Evolutionary conservation across 768 basidiomycete species (phyloP).

Genomic region (Podaxis sp.): DNA sequence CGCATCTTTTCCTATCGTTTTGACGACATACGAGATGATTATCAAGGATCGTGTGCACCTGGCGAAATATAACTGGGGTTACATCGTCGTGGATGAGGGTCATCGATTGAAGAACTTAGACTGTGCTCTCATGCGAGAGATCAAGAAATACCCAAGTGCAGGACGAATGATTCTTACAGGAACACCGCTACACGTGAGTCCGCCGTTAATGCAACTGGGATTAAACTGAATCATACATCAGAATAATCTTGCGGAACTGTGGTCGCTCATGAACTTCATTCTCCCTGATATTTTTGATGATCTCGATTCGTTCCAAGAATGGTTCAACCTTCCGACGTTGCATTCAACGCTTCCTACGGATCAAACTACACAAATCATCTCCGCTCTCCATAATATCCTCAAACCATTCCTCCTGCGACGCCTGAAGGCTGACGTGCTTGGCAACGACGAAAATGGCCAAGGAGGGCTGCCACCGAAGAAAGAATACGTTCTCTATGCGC

Average conservation of each 20-base stretch:
- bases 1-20: slow-evolving; percentile 66
- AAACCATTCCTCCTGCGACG: slow-evolving; percentile 94
- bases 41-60: slow-evolving; percentile 75
- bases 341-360: slow-evolving; percentile 54
- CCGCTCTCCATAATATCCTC: slow-evolving; percentile 83
- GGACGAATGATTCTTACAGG: slow-evolving; percentile 94
- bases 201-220: neutral
- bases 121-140: slow-evolving; percentile 85
- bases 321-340: slow-evolving; percentile 78
- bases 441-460: slow-evolving; percentile 28
- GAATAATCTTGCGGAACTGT: slow-evolving; percentile 95
- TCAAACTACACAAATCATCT: slow-evolving; percentile 67
- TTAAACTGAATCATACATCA: slow-evolving; percentile 31
- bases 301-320: slow-evolving; percentile 86
- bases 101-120: slow-evolving; percentile 95
- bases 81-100: slow-evolving; percentile 95
- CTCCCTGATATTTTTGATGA: slow-evolving; percentile 93
- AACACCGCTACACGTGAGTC: slow-evolving; percentile 87
- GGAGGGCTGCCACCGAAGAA: slow-evolving; percentile 79
- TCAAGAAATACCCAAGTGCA: slow-evolving; percentile 82
- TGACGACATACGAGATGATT: slow-evolving; percentile 93
- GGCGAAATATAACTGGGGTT: slow-evolving; percentile 72
- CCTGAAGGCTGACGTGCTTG: slow-evolving; percentile 85
- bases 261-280: slow-evolving; percentile 95
- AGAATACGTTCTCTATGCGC: slow-evolving; percentile 93